Evolutionary conservation across 306 rosid species (phyloP).

Genomic region (Trifolium fragiferum): DNA sequence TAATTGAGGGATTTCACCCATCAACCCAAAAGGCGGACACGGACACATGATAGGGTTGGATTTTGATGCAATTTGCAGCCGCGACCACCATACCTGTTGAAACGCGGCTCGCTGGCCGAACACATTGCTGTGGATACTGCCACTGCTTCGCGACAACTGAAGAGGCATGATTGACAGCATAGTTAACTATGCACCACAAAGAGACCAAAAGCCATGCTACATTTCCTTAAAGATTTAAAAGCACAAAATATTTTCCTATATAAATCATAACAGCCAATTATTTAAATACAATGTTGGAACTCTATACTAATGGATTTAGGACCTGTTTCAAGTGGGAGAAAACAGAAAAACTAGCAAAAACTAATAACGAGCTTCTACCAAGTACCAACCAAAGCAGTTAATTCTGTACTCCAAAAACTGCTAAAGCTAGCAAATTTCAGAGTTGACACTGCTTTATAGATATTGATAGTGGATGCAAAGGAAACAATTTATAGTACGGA

Average conservation of each 20-base stretch:
- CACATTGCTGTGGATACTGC: too few relatives aligned
- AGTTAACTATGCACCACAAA: too few relatives aligned
- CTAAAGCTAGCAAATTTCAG: neutral
- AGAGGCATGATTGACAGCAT: too few relatives aligned
- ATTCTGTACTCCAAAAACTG: neutral
- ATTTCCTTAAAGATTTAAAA: neutral
- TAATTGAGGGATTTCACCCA: too few relatives aligned
- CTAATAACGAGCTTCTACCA: neutral
- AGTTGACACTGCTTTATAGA: neutral
- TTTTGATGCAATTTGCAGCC: too few relatives aligned
- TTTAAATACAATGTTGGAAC: neutral
- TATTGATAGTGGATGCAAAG: neutral
- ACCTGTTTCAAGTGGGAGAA: neutral
- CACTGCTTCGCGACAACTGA: too few relatives aligned
- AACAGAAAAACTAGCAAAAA: slow-evolving; percentile 3
- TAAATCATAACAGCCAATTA: neutral
- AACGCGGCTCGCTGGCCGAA: too few relatives aligned
- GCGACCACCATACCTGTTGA: too few relatives aligned
- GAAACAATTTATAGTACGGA: neutral
- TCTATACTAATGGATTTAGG: neutral
- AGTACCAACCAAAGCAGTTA: too few relatives aligned
- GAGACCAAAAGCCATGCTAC: neutral
- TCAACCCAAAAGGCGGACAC: too few relatives aligned
- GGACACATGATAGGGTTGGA: too few relatives aligned
- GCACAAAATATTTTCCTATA: neutral